Base-by-base conservation (phyloP, 2,329 filamentous ascomycete genomes). In the Pyrenochaeta sp. region DNA sequence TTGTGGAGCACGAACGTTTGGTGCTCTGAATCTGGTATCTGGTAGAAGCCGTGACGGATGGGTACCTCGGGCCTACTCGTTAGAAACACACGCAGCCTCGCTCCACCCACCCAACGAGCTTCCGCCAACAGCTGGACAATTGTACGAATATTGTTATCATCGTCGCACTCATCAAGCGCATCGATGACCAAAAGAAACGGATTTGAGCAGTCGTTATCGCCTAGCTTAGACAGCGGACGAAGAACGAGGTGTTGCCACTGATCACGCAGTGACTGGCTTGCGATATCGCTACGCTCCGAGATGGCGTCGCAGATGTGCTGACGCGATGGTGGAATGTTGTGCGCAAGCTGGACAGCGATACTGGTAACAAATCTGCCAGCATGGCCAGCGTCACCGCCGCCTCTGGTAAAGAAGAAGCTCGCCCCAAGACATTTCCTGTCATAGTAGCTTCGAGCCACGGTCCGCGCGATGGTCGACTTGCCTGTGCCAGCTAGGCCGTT, bases 161-260 rank as follows among this genome's bases (percentile, higher is more conserved):
- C 21, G 9, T 71, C 66, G 48, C 72, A 75, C 46, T 75, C 70
- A 48, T 74, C 70, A 5, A 75, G 63, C 2, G 72, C 72, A 57
- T 75, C 61, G 11, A 64, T 37, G 4, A 66, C 58, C 17, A 66
- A 2, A 20, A 66, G 17, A 37, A 18, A 37, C 9, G 14, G n/a
- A 15, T 3, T n/a, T n/a, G n/a, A 29, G 29, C 7, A 27, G 14
- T 27, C 20, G 7, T 12, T 6, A 9, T 45, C 18, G 14, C 23
- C 10, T 18, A 54, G 39, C 32, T 45, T 54, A 2, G 44, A 45
- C 33, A 58, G 47, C 27, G 63, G 61, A 27, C 50, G 1, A n/a
- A 57, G 27, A 5, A 68, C 32, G 10, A 64, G 61, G 7, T 63
- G 46, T 2, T 56, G 17, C 56, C 57, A 66, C 53, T 66, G 64